Evolutionary conservation across 371 early-diverging fungal genomes (phyloP), one percentile per base, ranked within the genome.

Genomic region (Lichtheimia ramosa): DNA sequence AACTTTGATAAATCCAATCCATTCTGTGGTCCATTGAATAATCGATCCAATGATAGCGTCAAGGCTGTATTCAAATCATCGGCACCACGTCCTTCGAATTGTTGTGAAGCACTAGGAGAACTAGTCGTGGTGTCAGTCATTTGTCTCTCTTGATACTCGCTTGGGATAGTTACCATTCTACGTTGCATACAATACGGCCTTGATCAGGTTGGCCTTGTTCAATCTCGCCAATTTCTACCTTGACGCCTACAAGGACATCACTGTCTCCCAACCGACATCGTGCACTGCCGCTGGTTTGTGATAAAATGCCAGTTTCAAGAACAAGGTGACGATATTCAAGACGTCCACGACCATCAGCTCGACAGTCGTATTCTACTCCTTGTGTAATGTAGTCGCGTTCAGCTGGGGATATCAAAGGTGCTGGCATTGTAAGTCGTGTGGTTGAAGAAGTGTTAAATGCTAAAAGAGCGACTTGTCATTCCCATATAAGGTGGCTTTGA

Each of bases 201-300:
- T 66, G 53, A 51, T 84, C 78, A 13, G 75, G 75, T 42, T 74
- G 79, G 6, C 71, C 82, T 5, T 70, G 82, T 27, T 89, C 85
- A 43, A 91, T 82, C 24, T 82, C 77, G 27, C 88, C 92, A 49
- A 96, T 88, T 62, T 94, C 95, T 3, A 92, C 93, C 68, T 95
- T 96, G 69, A 96, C 85, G 28, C 98, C 96, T 15, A 96, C 96
- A 16, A 97, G 77, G 0, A 96, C 89, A 60, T 95, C 94, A 0
- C 95, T 93, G 20, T 85, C 85, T 2, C 92, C 92, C 34, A 91
- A 68, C 40, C 93, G 87, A 65, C 87, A 77, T 41, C 92, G 87
- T 34, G 92, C 92, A 67, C 89, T 89, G 6, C 97, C 96, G 58
- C 86, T 88, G 23, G 94, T 89, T 70, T 96, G 94, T n/a, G 93